Percentiles rank a stretch among this genome's conserved stretches.
Evolutionary conservation across 129 eudicot species (phyloP).

Genomic region (Arctium lappa): DNA sequence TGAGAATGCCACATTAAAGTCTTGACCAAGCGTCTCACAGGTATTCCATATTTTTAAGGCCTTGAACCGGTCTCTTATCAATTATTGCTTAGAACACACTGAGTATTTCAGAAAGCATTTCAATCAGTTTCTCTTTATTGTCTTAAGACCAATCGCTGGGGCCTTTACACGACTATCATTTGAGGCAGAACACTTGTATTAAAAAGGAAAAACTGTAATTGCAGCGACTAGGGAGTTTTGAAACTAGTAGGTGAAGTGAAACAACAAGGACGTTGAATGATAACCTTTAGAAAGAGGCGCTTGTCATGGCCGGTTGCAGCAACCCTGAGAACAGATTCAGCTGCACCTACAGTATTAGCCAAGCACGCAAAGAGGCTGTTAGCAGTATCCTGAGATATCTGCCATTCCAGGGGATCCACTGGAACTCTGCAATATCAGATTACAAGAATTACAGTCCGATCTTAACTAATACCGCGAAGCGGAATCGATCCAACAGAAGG

Average conservation of each 20-base stretch:
- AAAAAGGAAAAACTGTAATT: neutral
- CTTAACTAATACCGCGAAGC: neutral
- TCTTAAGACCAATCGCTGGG: neutral
- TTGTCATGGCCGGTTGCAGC: slow-evolving; percentile 99
- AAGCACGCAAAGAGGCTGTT: slow-evolving; percentile 72
- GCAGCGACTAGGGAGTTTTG: neutral
- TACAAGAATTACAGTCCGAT: neutral
- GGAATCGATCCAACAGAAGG: neutral
- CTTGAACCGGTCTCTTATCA: neutral
- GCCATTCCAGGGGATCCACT: slow-evolving; percentile 96
- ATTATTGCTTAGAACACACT: neutral
- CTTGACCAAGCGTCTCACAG: neutral
- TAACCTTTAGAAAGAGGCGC: slow-evolving; percentile 81
- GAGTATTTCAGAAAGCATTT: neutral
- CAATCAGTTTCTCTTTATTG: neutral
- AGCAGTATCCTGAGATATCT: slow-evolving; percentile 95
- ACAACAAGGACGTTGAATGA: neutral
- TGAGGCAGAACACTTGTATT: neutral
- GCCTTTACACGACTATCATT: slow-evolving; percentile 3
- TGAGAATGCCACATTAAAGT: neutral
- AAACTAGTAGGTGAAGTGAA: neutral
- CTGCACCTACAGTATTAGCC: slow-evolving; percentile 97
- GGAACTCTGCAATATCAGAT: slow-evolving; percentile 55
- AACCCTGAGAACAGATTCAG: slow-evolving; percentile 95
- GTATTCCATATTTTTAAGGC: neutral